Conservation (phyloP, 1,139 yeast species). For the Zygoascus sp. region DNA sequence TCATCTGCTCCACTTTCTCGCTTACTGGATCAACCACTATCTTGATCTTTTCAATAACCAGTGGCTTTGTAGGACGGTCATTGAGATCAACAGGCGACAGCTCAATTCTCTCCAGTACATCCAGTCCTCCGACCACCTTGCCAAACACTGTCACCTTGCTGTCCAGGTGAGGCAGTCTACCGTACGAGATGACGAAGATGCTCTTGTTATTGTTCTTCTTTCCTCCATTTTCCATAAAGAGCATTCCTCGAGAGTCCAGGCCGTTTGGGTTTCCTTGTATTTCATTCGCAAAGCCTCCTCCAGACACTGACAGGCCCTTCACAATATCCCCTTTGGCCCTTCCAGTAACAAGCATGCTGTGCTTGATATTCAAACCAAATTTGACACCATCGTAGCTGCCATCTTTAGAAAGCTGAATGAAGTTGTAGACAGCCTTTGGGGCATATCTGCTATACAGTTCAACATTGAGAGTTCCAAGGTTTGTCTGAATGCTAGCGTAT, state of each 20-base stretch:
- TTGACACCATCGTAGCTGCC: constrained; percentile 41
- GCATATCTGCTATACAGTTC: constrained; percentile 39
- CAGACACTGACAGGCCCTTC: constrained; percentile 16
- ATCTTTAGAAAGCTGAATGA: constrained; percentile 37
- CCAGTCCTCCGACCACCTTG: constrained; percentile 68
- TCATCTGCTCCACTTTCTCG: constrained; percentile 1
- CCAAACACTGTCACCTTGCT: constrained; percentile 82
- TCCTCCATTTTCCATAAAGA: constrained; percentile 77
- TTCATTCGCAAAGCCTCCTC: constrained; percentile 44
- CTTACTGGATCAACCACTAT: constrained; percentile 7
- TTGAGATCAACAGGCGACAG: neutral
- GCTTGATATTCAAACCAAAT: constrained; percentile 46
- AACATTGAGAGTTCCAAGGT: constrained; percentile 39
- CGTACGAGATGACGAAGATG: constrained; percentile 76
- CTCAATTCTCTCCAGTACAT: constrained; percentile 70
- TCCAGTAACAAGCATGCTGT: constrained; percentile 52
- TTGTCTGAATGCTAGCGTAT: constrained; percentile 36
- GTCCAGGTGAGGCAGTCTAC: constrained; percentile 64
- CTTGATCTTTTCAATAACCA: neutral
- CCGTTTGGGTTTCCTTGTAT: constrained; percentile 59
- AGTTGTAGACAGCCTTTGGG: constrained; percentile 46
- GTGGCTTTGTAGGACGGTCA: neutral
- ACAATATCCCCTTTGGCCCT: constrained; percentile 48
- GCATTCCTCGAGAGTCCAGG: constrained; percentile 75
- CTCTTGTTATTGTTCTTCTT: constrained; percentile 57